Percentiles rank a stretch among this genome's conserved stretches.
Evolutionary conservation across 495 filamentous ascomycete genomes (phyloP).

Genomic region (Cercophora scortea): DNA sequence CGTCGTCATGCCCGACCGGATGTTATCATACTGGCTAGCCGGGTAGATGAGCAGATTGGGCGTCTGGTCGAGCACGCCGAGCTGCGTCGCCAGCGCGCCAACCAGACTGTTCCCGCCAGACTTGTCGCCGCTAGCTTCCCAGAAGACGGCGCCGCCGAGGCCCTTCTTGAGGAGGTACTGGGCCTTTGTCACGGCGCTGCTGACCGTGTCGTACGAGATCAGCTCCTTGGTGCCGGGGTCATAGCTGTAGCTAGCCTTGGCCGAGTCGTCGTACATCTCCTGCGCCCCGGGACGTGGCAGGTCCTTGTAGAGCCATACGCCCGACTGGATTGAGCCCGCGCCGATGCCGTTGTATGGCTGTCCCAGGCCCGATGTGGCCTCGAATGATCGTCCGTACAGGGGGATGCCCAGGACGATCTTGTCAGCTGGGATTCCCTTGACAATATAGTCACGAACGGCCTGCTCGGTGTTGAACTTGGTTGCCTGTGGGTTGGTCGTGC

Average conservation of each 20-base stretch:
- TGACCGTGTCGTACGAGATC: slow-evolving; percentile 68
- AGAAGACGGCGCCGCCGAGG: slow-evolving; percentile 83
- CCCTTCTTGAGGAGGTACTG: slow-evolving; percentile 53
- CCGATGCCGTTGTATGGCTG: slow-evolving; percentile 60
- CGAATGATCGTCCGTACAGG: slow-evolving; percentile 77
- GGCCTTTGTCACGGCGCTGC: slow-evolving; percentile 53
- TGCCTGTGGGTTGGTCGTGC: slow-evolving; percentile 33
- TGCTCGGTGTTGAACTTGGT: slow-evolving; percentile 66
- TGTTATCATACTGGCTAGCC: slow-evolving; percentile 64
- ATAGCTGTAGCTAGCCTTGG: slow-evolving; percentile 63
- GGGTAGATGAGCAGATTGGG: slow-evolving; percentile 57
- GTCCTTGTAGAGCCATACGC: slow-evolving; percentile 73
- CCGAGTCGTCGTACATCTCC: slow-evolving; percentile 40
- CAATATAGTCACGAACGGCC: slow-evolving; percentile 60
- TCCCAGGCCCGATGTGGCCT: slow-evolving; percentile 63
- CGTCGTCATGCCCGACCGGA: slow-evolving; percentile 42
- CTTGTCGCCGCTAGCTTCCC: slow-evolving; percentile 77
- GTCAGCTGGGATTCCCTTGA: slow-evolving; percentile 47
- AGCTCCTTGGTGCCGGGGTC: slow-evolving; percentile 50
- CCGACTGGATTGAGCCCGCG: slow-evolving; percentile 58
- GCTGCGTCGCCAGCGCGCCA: slow-evolving; percentile 47
- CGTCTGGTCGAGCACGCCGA: slow-evolving; percentile 47
- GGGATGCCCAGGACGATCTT: slow-evolving; percentile 84
- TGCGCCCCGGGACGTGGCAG: slow-evolving; percentile 41
- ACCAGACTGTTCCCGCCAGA: slow-evolving; percentile 54